Base-by-base conservation (phyloP, 805 yeast species). In the Kodamaea laetipori region DNA sequence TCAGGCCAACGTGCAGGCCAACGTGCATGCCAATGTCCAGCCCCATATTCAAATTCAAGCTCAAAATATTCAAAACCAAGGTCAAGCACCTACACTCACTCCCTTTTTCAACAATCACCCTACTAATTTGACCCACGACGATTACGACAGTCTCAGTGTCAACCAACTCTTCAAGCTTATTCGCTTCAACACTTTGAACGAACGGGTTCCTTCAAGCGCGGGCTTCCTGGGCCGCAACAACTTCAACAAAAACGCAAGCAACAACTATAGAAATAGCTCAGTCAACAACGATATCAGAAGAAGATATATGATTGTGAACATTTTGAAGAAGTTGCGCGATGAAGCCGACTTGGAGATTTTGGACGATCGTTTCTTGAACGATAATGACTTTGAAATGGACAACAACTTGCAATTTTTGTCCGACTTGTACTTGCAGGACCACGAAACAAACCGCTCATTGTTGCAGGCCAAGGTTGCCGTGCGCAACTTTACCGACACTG, bases 401-500 rank as follows among this genome's bases (percentile, higher is more conserved):
- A 66, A 62, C 44, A 61, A 60, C 47, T 55, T 71, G 24, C 71
- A 67, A 46, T 71, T 71, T 45, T 58, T 71, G 41, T 61, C 67
- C 34, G 73, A 71, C 47, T 47, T 70, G 49, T 71, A 64, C 46
- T 49, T 69, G 32, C 71, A 67, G 49, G 73, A 71, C 47, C 55
- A 53, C 37, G 60, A 62, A 23, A 49, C 57, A 26, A 57, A 60
- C 41, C 52, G 58, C 11, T 51, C 50, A 31, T 47, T 61, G 37
- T 51, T 59, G 18, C 64, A 61, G 45, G 49, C 67, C 2, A 58
- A 66, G 48, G 54, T 60, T 26, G 66, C 73, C 1, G 64, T 62
- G 3, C 46, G 76, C 38, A 66, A 53, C 43, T 71, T 71, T 48
- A 69, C 74, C 11, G 72, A 68, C 17, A 65, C 84, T 32, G 95